These are phyloP conservation scores for Cryptomeria japonica DNA, from an alignment of 75 land plant species.

Conservation along the genomic window DNA sequence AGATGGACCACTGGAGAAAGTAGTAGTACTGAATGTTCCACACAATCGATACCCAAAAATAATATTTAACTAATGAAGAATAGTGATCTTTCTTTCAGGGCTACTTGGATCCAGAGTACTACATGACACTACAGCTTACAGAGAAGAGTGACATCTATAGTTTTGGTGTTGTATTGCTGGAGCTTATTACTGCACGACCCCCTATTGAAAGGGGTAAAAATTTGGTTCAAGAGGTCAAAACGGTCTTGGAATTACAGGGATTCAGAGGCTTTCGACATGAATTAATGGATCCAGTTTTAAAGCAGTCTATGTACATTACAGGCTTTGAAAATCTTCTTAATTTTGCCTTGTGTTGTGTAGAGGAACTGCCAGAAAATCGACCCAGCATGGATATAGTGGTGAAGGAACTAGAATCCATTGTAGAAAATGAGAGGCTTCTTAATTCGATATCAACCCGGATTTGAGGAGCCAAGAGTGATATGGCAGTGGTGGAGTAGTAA, in stretches of 20 bases:
- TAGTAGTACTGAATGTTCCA: neutral
- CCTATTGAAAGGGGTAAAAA: conserved; percentile 12
- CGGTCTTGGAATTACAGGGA: conserved; percentile 7
- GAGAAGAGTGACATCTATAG: conserved; percentile 44
- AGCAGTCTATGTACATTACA: neutral
- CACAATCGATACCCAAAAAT: no score
- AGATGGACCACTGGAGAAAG: neutral
- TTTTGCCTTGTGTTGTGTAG: conserved; percentile 32
- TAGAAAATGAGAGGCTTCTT: neutral
- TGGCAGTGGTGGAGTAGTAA: no score
- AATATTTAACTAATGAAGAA: no score
- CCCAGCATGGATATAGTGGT: conserved; percentile 35
- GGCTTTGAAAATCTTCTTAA: conserved; percentile 16
- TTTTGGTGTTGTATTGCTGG: conserved; percentile 41
- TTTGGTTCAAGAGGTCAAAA: conserved; percentile 22
- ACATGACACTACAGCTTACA: conserved; percentile 25
- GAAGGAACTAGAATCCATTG: conserved; percentile 28
- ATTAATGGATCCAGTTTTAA: conserved; percentile 2
- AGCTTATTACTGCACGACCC: conserved; percentile 28
- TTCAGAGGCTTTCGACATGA: conserved; percentile 10
- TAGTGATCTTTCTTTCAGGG: conserved; percentile 15
- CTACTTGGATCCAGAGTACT: conserved; percentile 24
- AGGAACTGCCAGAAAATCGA: conserved; percentile 13
- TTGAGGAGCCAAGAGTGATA: neutral
- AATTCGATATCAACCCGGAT: neutral